These are phyloP conservation scores for Penicillium pulvis DNA, from an alignment of 495 filamentous ascomycete species.

Conservation along the genomic window DNA sequence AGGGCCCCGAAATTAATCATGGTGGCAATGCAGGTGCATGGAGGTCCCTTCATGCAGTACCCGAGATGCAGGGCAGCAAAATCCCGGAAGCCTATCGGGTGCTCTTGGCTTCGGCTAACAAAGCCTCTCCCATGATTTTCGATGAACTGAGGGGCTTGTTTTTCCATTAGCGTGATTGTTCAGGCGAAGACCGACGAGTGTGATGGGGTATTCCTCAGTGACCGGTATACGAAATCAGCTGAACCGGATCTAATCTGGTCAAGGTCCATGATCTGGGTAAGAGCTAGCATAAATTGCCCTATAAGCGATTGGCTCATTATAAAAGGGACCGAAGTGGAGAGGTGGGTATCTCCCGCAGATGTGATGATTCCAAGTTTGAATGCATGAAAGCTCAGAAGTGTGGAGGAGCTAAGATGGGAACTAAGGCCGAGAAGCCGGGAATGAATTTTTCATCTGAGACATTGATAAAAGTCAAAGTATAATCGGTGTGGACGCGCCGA, in stretches of 20 bases:
- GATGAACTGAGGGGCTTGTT: not conserved
- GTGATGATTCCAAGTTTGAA: not conserved
- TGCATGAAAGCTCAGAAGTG: not conserved
- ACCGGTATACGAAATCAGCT: not conserved
- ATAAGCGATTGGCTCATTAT: not conserved
- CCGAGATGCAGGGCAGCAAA: not conserved
- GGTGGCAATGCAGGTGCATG: not conserved
- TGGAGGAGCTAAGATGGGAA: not conserved
- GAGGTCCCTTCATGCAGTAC: not conserved
- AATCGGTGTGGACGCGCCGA: not conserved
- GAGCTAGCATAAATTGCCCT: not conserved
- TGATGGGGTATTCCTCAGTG: not conserved
- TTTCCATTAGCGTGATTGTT: not conserved
- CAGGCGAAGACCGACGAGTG: not conserved
- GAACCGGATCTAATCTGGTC: not conserved
- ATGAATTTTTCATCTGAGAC: not conserved
- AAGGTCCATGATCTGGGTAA: not conserved
- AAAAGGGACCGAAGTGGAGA: not conserved
- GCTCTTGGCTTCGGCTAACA: not conserved
- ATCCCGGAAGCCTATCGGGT: not conserved
- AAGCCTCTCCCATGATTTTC: not conserved
- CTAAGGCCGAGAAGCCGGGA: not conserved
- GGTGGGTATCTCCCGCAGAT: constrained; percentile 1
- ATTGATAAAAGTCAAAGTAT: not conserved
- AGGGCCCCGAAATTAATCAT: not conserved